Base-by-base conservation (phyloP, 805 yeast genomes). In the Candida mattraensis region DNA sequence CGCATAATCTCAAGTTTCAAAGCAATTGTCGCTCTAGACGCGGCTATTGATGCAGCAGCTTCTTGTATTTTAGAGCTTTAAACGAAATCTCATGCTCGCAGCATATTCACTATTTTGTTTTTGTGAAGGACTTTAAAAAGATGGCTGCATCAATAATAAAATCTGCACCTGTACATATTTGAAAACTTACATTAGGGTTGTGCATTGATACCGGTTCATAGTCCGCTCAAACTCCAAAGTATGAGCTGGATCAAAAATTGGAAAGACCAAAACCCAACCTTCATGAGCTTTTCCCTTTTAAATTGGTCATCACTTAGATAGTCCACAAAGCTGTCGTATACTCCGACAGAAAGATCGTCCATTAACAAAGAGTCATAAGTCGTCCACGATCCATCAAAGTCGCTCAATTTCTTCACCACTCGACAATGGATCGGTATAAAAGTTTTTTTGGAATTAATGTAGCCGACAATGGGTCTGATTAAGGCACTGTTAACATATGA, bases 331-430 rank as follows among this genome's bases (percentile, higher is more conserved):
- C 93, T 88, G 47, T 87, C 88, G 60, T 91, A 91, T 5, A 91
- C 93, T 48, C 87, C 94, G 19, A 80, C 80, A 18, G 93, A 83
- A 33, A 93, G 70, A 54, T 91, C 97, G 54, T 85, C 93, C 95
- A 91, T 87, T 41, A 93, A 67, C 34, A 83, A 68, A 18, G 93
- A 83, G 57, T 93, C 99, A 60, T 88, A 93, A 3, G 87, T 70
- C 1, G 99, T 91, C 99, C 99, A 93, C 6, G 95, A 78, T 0
- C 99, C 99, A 51, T 86, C 88, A 58, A 93, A 93, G 54, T 93
- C 99, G 18, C 70, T 66, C 15, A 88, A 62, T 28, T 77, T 74
- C 56, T 93, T 93, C 21, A 83, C 82, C 7, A 93, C 79, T 4
- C 87, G 76, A 54, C 95, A 87, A 42, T 79, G 72, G 40, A 91